phyloP scores from a whole-genome alignment of 164 flowering plant genomes.

The Stephania japonica region DNA sequence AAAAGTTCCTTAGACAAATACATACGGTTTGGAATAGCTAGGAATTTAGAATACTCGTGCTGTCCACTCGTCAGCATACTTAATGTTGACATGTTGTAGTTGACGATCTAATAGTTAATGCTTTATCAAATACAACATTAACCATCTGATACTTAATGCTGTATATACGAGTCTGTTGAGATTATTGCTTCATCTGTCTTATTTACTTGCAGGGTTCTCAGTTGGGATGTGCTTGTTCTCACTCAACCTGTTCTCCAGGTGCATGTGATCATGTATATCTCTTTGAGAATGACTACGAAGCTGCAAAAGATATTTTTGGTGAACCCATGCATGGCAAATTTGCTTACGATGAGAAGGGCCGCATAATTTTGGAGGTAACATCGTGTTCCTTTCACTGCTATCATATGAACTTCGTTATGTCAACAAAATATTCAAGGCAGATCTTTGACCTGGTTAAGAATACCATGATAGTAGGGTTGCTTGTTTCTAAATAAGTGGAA shows the following conservation, averaged over 20 bases:
- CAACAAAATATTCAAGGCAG: not conserved
- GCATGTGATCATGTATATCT: slow-evolving; percentile 92
- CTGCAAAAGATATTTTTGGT: slow-evolving; percentile 80
- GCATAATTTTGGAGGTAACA: slow-evolving; percentile 76
- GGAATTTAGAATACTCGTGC: too few relatives aligned
- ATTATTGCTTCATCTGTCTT: not conserved
- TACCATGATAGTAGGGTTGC: not conserved
- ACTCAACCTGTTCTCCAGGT: slow-evolving; percentile 54
- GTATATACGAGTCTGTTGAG: not conserved
- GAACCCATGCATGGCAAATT: slow-evolving; percentile 75
- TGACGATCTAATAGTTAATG: too few relatives aligned
- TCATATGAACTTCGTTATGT: not conserved
- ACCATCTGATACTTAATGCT: too few relatives aligned
- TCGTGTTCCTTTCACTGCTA: slow-evolving; percentile 1
- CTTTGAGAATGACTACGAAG: slow-evolving; percentile 80
- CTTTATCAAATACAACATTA: too few relatives aligned
- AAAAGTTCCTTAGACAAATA: too few relatives aligned
- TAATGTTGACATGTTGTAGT: too few relatives aligned
- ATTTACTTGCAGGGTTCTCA: slow-evolving; percentile 56
- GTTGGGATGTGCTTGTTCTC: slow-evolving; percentile 69
- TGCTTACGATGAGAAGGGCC: slow-evolving; percentile 77
- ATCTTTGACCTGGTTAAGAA: not conserved
- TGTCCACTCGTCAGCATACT: too few relatives aligned
- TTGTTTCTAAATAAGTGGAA: not conserved
- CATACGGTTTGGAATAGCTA: too few relatives aligned